A percentile compares a stretch with the other conserved stretches of the same genome.
Conservation (phyloP, 257 asterid species). For the Nicotiana attenuata region DNA sequence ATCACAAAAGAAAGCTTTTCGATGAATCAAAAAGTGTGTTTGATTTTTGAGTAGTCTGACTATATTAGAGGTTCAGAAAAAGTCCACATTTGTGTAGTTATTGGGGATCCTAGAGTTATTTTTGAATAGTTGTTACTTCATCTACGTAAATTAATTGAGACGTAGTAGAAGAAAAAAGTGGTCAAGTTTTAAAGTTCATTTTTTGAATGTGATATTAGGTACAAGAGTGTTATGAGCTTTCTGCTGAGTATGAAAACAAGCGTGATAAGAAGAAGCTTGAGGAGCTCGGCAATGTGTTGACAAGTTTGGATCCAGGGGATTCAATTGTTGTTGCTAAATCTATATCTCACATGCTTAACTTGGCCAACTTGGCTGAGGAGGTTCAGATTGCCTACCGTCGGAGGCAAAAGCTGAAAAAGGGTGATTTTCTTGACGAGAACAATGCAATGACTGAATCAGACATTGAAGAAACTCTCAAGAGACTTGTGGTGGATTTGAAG, state of each 20-base stretch:
- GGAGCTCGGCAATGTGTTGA: constrained; percentile 38
- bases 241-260: constrained; percentile 41
- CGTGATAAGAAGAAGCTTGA: constrained; percentile 33
- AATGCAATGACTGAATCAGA: constrained; percentile 43
- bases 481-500: constrained; percentile 36
- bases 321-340: constrained; percentile 48
- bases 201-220: constrained; percentile 23
- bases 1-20: background rate
- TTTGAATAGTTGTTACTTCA: background rate
- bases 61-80: background rate
- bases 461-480: constrained; percentile 46
- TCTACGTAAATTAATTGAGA: background rate
- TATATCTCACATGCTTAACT: constrained; percentile 50
- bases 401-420: constrained; percentile 35
- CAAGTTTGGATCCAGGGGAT: constrained; percentile 51
- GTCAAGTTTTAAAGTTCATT: background rate
- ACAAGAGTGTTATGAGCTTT: constrained; percentile 45
- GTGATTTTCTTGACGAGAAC: constrained; percentile 32
- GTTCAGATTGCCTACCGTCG: constrained; percentile 43
- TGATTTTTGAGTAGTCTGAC: background rate
- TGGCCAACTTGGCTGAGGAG: constrained; percentile 50
- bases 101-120: background rate
- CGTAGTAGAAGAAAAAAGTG: background rate
- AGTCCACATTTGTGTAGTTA: background rate
- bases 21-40: background rate